Base-by-base conservation (phyloP, 768 basidiomycete genomes). In the Lactarius tabidus region DNA sequence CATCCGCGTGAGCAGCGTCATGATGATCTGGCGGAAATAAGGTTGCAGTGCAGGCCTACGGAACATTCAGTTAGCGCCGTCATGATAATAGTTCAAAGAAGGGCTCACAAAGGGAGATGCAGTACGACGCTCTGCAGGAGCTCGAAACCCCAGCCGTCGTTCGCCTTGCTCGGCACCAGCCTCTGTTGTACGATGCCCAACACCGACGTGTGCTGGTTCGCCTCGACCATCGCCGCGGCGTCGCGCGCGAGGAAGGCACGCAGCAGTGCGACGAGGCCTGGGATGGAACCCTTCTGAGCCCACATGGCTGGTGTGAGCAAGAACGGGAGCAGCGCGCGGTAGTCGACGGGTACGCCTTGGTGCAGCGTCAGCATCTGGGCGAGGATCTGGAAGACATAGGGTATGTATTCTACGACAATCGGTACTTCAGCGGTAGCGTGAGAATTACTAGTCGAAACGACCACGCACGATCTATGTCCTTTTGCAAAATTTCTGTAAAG, bases 361-460 rank as follows among this genome's bases (percentile, higher is more conserved):
- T 96, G 94, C 3, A 93, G 78, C 67, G 94, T 90, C 35, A 99
- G 88, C 83, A 99, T 94, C 72, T 98, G 97, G 0, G 95, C 90
- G 53, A 98, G 85, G 69, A 99, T 84, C 73, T 99, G 97, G 82
- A 98, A 98, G 61, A 91, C 90, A 74, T 97, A 99, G 5, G 97
- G 96, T 55, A 98, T 88, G 73, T 97, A 98, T 78, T 98, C 96
- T 95, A 75, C 4, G 33, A 48, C 23, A 48, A 14, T 2, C 26
- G 26, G 28, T 33, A 33, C 8, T 33, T 39, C 55, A 51, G 55
- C 31, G 31, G 18, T 45, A 38, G 15, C 28, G 54, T 18, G 15
- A 45, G 23, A 26, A 26, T 15, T 6, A 15, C 1, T 61, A 36
- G 31, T 17, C 6, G 28, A 3, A 33, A n/a, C n/a, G n/a, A n/a